These are phyloP conservation scores for Fusarium domesticum DNA, from an alignment of 2,329 filamentous ascomycete species.

Conservation along the genomic window DNA sequence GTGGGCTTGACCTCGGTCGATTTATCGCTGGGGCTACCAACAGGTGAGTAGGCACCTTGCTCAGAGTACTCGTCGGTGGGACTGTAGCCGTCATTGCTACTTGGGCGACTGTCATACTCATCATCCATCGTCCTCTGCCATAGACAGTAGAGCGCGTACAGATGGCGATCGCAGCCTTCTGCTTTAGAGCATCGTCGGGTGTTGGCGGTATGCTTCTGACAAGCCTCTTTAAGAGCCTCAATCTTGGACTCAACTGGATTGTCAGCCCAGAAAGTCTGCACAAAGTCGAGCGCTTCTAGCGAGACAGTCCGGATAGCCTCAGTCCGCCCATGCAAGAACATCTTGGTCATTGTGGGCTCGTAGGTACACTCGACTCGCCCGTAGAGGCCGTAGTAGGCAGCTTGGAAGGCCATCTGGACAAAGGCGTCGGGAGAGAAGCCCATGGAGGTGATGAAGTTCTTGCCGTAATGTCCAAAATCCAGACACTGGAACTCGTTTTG, in stretches of 20 bases:
- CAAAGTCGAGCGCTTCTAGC: constrained; percentile 78
- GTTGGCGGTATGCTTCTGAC: constrained; percentile 73
- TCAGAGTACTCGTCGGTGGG: constrained; percentile 51
- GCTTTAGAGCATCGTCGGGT: constrained; percentile 87
- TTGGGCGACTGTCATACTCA: constrained; percentile 49
- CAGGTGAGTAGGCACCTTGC: constrained; percentile 42
- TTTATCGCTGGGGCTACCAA: constrained; percentile 53
- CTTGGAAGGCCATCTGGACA: constrained; percentile 98
- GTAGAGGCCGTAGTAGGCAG: constrained; percentile 95
- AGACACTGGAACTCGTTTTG: constrained; percentile 95
- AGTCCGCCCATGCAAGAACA: constrained; percentile 87
- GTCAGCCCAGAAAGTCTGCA: constrained; percentile 93
- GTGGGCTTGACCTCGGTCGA: constrained; percentile 42
- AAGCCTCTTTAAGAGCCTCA: constrained; percentile 78
- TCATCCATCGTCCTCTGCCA: constrained; percentile 89
- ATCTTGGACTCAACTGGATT: constrained; percentile 80
- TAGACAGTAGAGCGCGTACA: constrained; percentile 90
- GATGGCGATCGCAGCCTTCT: constrained; percentile 84
- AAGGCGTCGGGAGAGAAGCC: constrained; percentile 97
- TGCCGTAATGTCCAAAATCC: constrained; percentile 85
- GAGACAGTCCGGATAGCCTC: constrained; percentile 90
- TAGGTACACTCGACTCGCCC: constrained; percentile 93
- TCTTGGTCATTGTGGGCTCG: constrained; percentile 97
- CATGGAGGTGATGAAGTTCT: constrained; percentile 97
- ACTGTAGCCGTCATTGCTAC: constrained; percentile 63